Percentiles rank a stretch among this genome's conserved stretches.
These are phyloP conservation scores for Trametes polyzona DNA, from an alignment of 1,284 basidiomycete genomes.

Conservation along the genomic window DNA sequence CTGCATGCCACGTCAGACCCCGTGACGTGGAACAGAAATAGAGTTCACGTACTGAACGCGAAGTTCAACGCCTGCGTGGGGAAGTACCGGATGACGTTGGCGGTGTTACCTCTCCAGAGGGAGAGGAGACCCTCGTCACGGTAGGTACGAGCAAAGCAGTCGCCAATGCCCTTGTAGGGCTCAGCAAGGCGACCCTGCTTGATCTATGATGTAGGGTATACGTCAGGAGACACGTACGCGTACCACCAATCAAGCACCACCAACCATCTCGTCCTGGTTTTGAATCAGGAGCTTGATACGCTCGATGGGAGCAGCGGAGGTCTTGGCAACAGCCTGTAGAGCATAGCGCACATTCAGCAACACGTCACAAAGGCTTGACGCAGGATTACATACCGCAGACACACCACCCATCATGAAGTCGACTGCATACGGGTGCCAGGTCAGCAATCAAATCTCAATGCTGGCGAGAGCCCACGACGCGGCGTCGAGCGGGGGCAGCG, in stretches of 20 bases:
- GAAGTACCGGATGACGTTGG: constrained; percentile 99
- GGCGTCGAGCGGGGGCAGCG: constrained; percentile 11
- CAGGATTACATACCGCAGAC: constrained; percentile 68
- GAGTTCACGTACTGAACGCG: constrained; percentile 77
- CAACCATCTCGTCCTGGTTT: constrained; percentile 95
- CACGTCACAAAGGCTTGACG: not conserved
- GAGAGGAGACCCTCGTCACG: constrained; percentile 90
- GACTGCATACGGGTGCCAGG: constrained; percentile 51
- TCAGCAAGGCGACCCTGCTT: constrained; percentile 92
- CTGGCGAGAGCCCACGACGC: constrained; percentile 7
- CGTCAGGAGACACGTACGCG: constrained; percentile 3
- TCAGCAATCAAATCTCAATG: constrained; percentile 36
- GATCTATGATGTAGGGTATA: constrained; percentile 60
- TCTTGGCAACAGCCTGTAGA: constrained; percentile 91
- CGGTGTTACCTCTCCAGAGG: constrained; percentile 95
- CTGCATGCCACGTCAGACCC: constrained; percentile 46
- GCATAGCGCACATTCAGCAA: constrained; percentile 16
- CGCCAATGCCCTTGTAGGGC: constrained; percentile 92
- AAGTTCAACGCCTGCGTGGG: constrained; percentile 96
- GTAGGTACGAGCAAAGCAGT: constrained; percentile 90
- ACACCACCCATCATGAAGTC: constrained; percentile 95
- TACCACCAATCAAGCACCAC: constrained; percentile 22
- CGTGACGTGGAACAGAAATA: not conserved
- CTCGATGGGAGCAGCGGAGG: constrained; percentile 97
- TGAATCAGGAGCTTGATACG: constrained; percentile 98